Evolutionary conservation across 225 moss, liverwort and hornwort species (phyloP).

Genomic region (Marchantia polymorpha): DNA sequence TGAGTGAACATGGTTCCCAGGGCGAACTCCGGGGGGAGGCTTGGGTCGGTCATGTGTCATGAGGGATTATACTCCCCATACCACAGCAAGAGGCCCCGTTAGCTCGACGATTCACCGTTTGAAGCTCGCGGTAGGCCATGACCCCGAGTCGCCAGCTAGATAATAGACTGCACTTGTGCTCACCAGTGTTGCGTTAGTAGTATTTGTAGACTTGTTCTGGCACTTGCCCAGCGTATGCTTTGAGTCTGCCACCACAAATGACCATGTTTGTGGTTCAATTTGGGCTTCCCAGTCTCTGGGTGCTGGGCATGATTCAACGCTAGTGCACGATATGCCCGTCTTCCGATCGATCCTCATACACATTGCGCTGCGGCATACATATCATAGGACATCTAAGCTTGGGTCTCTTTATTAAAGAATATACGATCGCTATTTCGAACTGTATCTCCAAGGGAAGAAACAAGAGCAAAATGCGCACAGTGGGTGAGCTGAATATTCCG

Average conservation of each 20-base stretch:
- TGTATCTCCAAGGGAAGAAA: too few relatives aligned
- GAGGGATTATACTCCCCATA: neutral
- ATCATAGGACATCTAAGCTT: too few relatives aligned
- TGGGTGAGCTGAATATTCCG: too few relatives aligned
- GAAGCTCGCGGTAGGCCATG: neutral
- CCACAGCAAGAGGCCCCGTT: constrained; percentile 16
- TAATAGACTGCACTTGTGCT: neutral
- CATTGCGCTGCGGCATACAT: too few relatives aligned
- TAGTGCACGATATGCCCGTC: too few relatives aligned
- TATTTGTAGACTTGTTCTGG: neutral
- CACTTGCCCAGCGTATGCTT: neutral
- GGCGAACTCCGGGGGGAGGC: neutral
- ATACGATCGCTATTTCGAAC: too few relatives aligned
- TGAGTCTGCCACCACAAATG: neutral
- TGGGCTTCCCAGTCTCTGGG: neutral
- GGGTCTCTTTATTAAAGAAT: too few relatives aligned
- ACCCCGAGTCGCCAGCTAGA: neutral
- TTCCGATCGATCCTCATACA: too few relatives aligned
- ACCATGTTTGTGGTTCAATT: neutral
- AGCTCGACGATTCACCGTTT: neutral
- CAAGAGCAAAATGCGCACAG: too few relatives aligned
- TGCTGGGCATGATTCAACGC: too few relatives aligned
- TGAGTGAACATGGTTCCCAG: neutral
- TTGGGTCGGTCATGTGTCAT: neutral
- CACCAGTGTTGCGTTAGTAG: too few relatives aligned